A percentile compares a stretch with the other conserved stretches of the same genome.
These are phyloP conservation scores for Calocybe gambosa DNA, from an alignment of 1,284 basidiomycete genomes.

Conservation along the genomic window DNA sequence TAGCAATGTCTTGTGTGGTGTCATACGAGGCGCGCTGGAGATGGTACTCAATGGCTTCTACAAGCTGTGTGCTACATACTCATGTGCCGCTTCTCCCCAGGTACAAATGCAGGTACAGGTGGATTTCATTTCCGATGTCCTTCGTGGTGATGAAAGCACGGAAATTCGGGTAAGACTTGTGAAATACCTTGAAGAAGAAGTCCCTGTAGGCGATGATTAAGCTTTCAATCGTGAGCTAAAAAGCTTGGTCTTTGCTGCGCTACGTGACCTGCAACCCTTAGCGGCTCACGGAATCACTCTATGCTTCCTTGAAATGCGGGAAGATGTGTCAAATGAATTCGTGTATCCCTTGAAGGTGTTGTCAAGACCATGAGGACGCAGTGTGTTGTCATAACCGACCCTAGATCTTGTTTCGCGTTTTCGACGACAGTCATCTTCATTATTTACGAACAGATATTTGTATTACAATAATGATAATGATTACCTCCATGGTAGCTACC, in stretches of 20 bases:
- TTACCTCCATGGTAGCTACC: too few relatives aligned
- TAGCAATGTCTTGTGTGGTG: constrained; percentile 93
- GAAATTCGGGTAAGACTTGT: constrained; percentile 89
- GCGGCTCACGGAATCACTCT: not conserved
- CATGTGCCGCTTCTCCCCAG: constrained; percentile 36
- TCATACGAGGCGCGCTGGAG: constrained; percentile 88
- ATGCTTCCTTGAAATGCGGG: not conserved
- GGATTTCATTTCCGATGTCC: constrained; percentile 84
- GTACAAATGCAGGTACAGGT: constrained; percentile 96
- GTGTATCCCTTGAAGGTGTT: not conserved
- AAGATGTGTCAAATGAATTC: not conserved
- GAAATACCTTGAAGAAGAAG: constrained; percentile 93
- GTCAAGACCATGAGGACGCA: constrained; percentile 2
- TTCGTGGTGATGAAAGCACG: constrained; percentile 91
- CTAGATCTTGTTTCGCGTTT: constrained; percentile 1
- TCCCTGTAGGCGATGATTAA: constrained; percentile 75
- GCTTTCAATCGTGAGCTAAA: not conserved
- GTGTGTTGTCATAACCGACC: not conserved
- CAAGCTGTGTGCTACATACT: constrained; percentile 7
- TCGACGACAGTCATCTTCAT: not conserved
- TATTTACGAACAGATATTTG: too few relatives aligned
- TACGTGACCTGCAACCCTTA: not conserved
- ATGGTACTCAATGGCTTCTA: constrained; percentile 60
- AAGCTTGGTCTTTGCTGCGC: not conserved
- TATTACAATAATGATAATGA: too few relatives aligned